phyloP scores from a whole-genome alignment of 2,329 filamentous ascomycete species.

The Torrubiellomyces zombiae region DNA sequence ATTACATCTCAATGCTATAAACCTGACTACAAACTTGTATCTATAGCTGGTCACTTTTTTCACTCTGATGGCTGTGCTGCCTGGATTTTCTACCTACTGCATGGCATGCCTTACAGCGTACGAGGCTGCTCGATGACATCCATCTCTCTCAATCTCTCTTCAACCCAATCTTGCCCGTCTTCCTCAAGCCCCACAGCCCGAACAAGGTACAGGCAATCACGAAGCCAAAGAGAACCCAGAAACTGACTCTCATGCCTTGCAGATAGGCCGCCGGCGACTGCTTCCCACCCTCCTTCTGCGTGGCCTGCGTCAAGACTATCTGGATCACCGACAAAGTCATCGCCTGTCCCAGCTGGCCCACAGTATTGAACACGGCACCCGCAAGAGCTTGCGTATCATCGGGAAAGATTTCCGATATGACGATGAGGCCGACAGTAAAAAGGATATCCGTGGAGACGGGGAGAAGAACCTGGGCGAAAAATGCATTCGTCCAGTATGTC shows the following conservation, averaged over 20 bases:
- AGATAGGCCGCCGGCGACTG: conserved; percentile 18
- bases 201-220: conserved; percentile 24
- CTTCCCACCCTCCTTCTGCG: conserved; percentile 13
- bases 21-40: too few species aligned
- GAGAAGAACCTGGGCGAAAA: conserved; percentile 23
- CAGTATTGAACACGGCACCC: conserved; percentile 44
- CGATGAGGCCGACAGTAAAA: conserved; percentile 37
- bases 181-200: conserved; percentile 22
- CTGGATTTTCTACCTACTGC: too few species aligned
- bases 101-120: too few species aligned
- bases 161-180: conserved; percentile 27
- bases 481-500: conserved; percentile 33
- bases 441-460: conserved; percentile 29
- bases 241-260: conserved; percentile 30
- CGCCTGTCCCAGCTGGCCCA: conserved; percentile 36
- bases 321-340: conserved; percentile 30
- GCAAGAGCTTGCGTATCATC: conserved; percentile 40
- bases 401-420: conserved; percentile 37
- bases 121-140: too few species aligned
- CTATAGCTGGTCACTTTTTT: too few species aligned
- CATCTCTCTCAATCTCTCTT: conserved; percentile 19
- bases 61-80: too few species aligned
- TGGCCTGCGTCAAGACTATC: conserved; percentile 23
- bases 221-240: conserved; percentile 31
- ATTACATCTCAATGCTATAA: too few species aligned